Base-by-base conservation (phyloP, 805 yeast genomes). In the Wickerhamiella occidentalis region DNA sequence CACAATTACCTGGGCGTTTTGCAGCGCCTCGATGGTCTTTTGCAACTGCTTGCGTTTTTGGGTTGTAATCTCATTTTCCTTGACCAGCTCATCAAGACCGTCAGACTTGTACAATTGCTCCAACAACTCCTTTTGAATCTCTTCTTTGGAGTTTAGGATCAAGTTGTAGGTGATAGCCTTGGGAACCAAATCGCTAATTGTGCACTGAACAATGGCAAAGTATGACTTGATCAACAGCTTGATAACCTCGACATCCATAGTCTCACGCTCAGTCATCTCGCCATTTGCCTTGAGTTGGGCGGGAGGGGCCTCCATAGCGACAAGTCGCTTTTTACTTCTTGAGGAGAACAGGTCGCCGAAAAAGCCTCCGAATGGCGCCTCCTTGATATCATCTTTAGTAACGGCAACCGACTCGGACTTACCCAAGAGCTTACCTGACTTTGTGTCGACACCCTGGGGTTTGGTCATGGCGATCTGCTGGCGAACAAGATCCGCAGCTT, bases 261-360 rank as follows among this genome's bases (percentile, higher is more conserved):
- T 78, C 70, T 92, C 98, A 57, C 95, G 79, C 63, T 92, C 97
- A 13, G 88, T 79, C 94, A 92, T 78, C 49, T 76, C 73, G 47
- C 97, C 96, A 15, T 87, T 78, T 6, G 97, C 97, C 62, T 86
- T 80, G 63, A 90, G 77, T 3, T 85, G 87, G 26, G 94, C 78
- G 35, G 98, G 98, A 44, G 98, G 98, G 2, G 96, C 86, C 66
- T 90, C 97, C 85, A 90, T 82, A 11, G 86, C 80, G 25, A 92
- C 96, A 56, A 88, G 73, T 65, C 94, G 80, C 75, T 87, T 87
- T 69, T 86, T 90, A 67, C 85, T 86, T 67, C 90, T 87, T 2
- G 94, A 79, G 11, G 94, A 78, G 68, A 92, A 90, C 63, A 92
- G 85, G 2, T 95, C 95, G 48, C 96, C 95, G 64, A 92, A 92